Evolutionary conservation across 2,329 filamentous ascomycete genomes (phyloP).

Genomic region (Alternaria arbusti): DNA sequence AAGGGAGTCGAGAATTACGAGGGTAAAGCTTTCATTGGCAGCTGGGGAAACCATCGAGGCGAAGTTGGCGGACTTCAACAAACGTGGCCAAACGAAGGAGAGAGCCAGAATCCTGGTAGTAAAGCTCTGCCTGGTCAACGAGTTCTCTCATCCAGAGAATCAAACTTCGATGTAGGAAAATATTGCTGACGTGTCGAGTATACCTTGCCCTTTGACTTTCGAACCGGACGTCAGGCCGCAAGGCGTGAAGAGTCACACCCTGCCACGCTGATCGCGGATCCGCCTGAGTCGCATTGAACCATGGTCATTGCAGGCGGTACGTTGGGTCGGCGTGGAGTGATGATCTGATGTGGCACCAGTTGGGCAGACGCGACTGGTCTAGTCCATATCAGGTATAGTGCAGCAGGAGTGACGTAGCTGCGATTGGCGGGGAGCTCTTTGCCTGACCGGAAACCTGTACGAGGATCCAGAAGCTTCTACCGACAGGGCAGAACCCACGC

Average conservation of each 20-base stretch:
- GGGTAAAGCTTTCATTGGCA: background rate
- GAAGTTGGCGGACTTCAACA: background rate
- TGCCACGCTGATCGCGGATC: background rate
- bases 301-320: background rate
- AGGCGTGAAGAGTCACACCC: background rate
- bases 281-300: background rate
- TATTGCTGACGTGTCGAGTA: conserved; percentile 9
- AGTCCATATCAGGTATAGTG: background rate
- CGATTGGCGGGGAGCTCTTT: conserved; percentile 11
- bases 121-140: background rate
- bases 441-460: conserved; percentile 25
- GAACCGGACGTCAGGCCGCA: background rate
- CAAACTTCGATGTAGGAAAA: background rate
- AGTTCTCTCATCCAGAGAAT: background rate
- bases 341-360: conserved; percentile 1
- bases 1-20: background rate
- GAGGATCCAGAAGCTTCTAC: conserved; percentile 37
- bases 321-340: conserved; percentile 10
- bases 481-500: conserved; percentile 23
- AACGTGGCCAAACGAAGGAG: background rate
- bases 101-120: background rate
- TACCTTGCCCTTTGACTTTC: background rate
- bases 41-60: background rate
- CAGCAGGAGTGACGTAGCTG: conserved; percentile 10
- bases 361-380: background rate